Base-by-base conservation (phyloP, 2,329 filamentous ascomycete species). In the Didymella keratinophila region DNA sequence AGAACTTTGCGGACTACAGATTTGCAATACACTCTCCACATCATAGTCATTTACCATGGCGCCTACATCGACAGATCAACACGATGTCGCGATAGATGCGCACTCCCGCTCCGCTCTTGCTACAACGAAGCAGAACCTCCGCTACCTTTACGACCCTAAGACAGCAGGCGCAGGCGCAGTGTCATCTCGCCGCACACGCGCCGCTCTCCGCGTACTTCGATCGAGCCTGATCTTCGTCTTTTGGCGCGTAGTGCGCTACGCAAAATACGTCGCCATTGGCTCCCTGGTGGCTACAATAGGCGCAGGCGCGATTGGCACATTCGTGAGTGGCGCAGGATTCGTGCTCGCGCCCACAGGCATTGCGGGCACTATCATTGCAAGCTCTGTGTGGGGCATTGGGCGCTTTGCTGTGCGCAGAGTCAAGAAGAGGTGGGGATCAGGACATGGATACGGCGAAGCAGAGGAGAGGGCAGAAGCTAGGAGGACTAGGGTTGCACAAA, bases 211-310 rank as follows among this genome's bases (percentile, higher is more conserved):
- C 53, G 71, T 70, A 18, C 46, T 73, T 1, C 77, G 77, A 49
- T 80, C 78, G 45, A 59, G 75, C 28, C 43, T 73, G 34, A 74
- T 78, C 51, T 80, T 80, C 66, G 46, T 76, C 11, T 80, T 80
- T 67, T 80, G 78, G 78, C 72, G 77, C 20, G 60, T 78, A 0
- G 71, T 79, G 0, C 71, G 78, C 2, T 80, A 79, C 49, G 78
- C 77, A 21, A 80, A 80, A 56, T 80, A 80, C 48, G 77, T 77
- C 4, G 76, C 76, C 2, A 75, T 79, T 30, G 78, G 78, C 3
- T 74, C 76, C 1, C 54, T 77, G 7, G 71, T 76, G 0, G 78
- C 78, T 1, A 78, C 78, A 0, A 60, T 79, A n/a, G 73, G 74
- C 1, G 77, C 68, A 58, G 50, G 78, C 3, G 77, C 68, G 12